Conservation (phyloP, 441 rosid genomes). For the Sinapis alba region DNA sequence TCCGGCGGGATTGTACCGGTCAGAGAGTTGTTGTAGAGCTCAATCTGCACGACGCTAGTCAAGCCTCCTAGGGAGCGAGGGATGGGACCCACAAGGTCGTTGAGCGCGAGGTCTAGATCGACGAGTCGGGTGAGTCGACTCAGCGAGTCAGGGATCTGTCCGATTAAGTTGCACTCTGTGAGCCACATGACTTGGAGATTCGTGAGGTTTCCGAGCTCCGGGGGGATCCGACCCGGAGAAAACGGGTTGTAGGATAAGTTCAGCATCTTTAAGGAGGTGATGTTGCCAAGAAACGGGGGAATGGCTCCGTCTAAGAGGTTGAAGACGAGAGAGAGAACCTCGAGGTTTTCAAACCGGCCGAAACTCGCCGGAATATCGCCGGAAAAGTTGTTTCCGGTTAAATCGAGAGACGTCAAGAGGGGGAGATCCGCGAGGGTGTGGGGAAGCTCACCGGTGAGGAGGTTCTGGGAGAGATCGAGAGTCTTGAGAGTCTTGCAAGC, state of each 20-base stretch:
- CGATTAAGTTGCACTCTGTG: constrained; percentile 72
- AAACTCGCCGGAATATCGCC: constrained; percentile 79
- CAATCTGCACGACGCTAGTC: constrained; percentile 73
- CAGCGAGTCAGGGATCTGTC: constrained; percentile 82
- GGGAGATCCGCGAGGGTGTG: constrained; percentile 58
- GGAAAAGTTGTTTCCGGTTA: constrained; percentile 85
- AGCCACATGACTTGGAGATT: constrained; percentile 89
- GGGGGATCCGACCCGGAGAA: constrained; percentile 72
- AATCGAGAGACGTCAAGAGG: constrained; percentile 55
- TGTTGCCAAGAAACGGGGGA: constrained; percentile 71
- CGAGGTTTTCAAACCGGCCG: constrained; percentile 67
- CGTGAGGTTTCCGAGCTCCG: constrained; percentile 81
- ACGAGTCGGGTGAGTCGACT: constrained; percentile 64
- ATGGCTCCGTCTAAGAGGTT: constrained; percentile 76
- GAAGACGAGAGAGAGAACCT: constrained; percentile 75
- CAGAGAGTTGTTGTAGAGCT: constrained; percentile 91
- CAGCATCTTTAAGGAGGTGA: constrained; percentile 68
- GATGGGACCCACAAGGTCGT: constrained; percentile 60
- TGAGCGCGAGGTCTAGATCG: constrained; percentile 86
- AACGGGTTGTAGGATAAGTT: constrained; percentile 91
- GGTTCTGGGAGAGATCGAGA: constrained; percentile 81
- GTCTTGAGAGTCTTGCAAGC: constrained; percentile 55
- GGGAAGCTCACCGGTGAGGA: constrained; percentile 73
- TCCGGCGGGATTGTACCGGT: constrained; percentile 75
- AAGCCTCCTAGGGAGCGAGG: constrained; percentile 75